A percentile compares a stretch with the other conserved stretches of the same genome.
phyloP scores from a whole-genome alignment of 2,329 filamentous ascomycete species.

The Alternaria hordeiaustralica region DNA sequence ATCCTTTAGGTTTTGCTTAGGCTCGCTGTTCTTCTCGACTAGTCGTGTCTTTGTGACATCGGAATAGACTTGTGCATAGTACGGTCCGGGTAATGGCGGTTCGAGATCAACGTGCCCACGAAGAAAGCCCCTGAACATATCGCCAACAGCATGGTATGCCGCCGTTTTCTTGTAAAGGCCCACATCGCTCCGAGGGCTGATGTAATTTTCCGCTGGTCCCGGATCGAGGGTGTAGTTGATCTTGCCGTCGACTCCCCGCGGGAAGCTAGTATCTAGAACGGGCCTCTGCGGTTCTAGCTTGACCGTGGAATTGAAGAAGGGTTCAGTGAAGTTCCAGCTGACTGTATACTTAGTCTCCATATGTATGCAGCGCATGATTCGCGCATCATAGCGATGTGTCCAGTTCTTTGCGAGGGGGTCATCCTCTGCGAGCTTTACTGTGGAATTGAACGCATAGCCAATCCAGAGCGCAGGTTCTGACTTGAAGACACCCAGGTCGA shows the following conservation, averaged over 20 bases:
- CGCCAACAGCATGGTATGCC: slow-evolving; percentile 44
- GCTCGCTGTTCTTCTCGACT: slow-evolving; percentile 43
- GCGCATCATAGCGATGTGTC: slow-evolving; percentile 38
- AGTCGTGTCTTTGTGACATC: slow-evolving; percentile 54
- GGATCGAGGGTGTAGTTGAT: slow-evolving; percentile 41
- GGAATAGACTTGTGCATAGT: slow-evolving; percentile 34
- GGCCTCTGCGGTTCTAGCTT: slow-evolving; percentile 32
- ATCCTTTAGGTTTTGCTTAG: slow-evolving; percentile 28
- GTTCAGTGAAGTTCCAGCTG: slow-evolving; percentile 39
- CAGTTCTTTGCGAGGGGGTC: slow-evolving; percentile 34
- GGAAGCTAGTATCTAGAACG: slow-evolving; percentile 41
- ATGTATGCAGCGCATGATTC: slow-evolving; percentile 42
- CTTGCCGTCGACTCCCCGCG: slow-evolving; percentile 45
- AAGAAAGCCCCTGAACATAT: slow-evolving; percentile 40
- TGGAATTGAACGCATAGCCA: slow-evolving; percentile 41
- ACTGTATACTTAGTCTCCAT: slow-evolving; percentile 46
- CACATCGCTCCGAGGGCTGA: slow-evolving; percentile 35
- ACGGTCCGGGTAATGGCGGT: slow-evolving; percentile 33
- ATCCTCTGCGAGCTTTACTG: slow-evolving; percentile 20
- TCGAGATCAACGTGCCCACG: slow-evolving; percentile 40
- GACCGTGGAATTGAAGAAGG: slow-evolving; percentile 31
- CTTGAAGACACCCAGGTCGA: slow-evolving; percentile 36
- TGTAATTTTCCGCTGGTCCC: slow-evolving; percentile 28
- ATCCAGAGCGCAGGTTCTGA: slow-evolving; percentile 47
- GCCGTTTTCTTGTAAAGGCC: slow-evolving; percentile 41